A percentile compares a stretch with the other conserved stretches of the same genome.
Evolutionary conservation across 2,329 filamentous ascomycete species (phyloP).

Genomic region (Botryotinia calthae): DNA sequence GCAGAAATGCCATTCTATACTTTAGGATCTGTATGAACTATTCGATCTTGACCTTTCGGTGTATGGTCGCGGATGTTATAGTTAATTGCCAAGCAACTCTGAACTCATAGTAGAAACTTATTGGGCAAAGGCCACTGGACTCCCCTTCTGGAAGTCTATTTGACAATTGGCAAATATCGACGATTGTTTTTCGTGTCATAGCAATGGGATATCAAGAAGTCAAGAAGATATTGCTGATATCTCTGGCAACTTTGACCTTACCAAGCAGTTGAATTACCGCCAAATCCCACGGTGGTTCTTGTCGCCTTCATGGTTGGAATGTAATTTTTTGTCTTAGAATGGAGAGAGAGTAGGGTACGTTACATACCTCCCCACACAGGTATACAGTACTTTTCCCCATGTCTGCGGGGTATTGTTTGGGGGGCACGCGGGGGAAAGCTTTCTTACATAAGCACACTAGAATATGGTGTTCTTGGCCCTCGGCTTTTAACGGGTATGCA

Average conservation of each 20-base stretch:
- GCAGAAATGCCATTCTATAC: neutral
- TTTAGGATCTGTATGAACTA: neutral
- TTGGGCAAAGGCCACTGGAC: neutral
- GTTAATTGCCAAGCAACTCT: neutral
- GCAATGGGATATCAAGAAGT: neutral
- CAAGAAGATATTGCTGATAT: neutral
- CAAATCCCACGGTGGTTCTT: neutral
- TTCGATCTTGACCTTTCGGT: neutral
- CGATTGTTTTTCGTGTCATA: neutral
- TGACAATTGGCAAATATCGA: neutral
- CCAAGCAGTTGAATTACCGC: fast-evolving
- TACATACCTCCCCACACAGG: neutral
- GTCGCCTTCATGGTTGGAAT: too few species aligned
- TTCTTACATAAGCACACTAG: neutral
- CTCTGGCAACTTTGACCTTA: neutral
- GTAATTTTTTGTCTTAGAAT: too few species aligned
- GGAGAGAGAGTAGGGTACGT: neutral
- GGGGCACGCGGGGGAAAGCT: neutral
- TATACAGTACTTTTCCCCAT: neutral
- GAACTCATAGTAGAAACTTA: neutral
- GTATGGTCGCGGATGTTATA: neutral
- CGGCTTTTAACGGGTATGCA: neutral
- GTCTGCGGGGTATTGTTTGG: neutral
- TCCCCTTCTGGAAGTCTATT: neutral
- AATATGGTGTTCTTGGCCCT: neutral